phyloP scores from a whole-genome alignment of 495 filamentous ascomycete genomes.

The Apiosordaria backusii region DNA sequence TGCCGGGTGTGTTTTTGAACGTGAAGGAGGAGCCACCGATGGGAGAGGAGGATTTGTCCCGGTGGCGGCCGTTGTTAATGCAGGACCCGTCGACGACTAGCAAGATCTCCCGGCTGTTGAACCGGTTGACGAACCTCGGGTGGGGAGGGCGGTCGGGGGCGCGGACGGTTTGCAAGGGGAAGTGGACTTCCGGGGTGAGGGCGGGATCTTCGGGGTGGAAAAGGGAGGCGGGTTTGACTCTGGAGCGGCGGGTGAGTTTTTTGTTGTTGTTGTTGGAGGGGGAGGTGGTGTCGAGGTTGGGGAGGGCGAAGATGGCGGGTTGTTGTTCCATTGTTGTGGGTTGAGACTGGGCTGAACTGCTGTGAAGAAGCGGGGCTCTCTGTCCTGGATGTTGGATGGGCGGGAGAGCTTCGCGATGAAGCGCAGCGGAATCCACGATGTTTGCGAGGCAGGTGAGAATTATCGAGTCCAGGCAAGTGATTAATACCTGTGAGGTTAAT shows the following conservation, averaged over 20 bases:
- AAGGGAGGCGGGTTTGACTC: conserved; percentile 24
- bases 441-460: too few relatives aligned
- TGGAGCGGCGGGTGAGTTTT: neutral
- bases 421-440: too few relatives aligned
- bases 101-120: conserved; percentile 38
- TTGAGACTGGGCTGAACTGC: neutral
- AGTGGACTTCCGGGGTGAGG: conserved; percentile 33
- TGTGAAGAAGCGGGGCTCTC: too few relatives aligned
- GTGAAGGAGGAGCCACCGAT: conserved; percentile 38
- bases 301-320: neutral
- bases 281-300: neutral
- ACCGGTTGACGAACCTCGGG: conserved; percentile 38
- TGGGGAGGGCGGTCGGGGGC: conserved; percentile 20
- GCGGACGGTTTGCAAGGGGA: conserved; percentile 32
- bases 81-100: conserved; percentile 43
- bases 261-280: neutral
- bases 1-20: conserved; percentile 24
- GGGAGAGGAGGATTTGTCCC: conserved; percentile 11
- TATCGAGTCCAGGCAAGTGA: too few relatives aligned
- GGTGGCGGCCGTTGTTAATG: conserved; percentile 34
- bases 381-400: too few relatives aligned
- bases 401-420: too few relatives aligned
- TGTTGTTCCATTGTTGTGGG: neutral
- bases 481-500: too few relatives aligned
- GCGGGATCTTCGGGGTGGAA: conserved; percentile 26